Evolutionary conservation across 805 yeast genomes (phyloP), one percentile per base, ranked within the genome.

Genomic region (Teunomyces tritomae): DNA sequence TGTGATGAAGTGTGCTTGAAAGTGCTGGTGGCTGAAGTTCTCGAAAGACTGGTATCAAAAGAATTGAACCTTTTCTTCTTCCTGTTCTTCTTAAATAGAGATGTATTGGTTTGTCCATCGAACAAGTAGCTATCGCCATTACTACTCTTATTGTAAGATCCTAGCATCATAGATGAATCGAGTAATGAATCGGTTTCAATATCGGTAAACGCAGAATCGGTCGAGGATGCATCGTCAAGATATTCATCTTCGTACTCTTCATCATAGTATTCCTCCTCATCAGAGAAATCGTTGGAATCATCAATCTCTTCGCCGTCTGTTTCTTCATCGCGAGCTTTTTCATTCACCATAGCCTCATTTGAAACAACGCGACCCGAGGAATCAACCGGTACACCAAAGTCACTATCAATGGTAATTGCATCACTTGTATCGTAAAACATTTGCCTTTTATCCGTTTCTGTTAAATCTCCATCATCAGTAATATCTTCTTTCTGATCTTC

Each of bases 151-250:
- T 48, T 54, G 37, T 55, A 63, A 1, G 68, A 62, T 28, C 57
- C 62, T 5, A 59, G 51, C 17, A 65, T 43, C n/a, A 61, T 47
- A 8, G 65, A 65, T 10, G 63, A 54, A 33, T 58, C 70, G 29
- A 65, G 51, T n/a, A 68, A 57, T 2, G 74, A 70, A 33, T 67
- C 73, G 4, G 64, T 63, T 43, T 73, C 77, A 8, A 71, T 67
- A 42, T 73, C 78, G 0, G 76, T 73, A 48, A 73, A 71, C 10
- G 74, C 76, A 2, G 77, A 71, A 40, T 73, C 77, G 5, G 64
- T 55, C 8, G 70, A 61, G 0, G 70, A 63, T 3, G 52, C 54
- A 13, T 60, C 68, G 8, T 62, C 62, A 16, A 49, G 49, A 26
- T 57, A 65, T 9, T 57, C 67, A n/a, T 62, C 59, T 14, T 54